These are phyloP conservation scores for Lumnitzera littorea DNA, from an alignment of 345 rosid genomes.

Conservation along the genomic window DNA sequence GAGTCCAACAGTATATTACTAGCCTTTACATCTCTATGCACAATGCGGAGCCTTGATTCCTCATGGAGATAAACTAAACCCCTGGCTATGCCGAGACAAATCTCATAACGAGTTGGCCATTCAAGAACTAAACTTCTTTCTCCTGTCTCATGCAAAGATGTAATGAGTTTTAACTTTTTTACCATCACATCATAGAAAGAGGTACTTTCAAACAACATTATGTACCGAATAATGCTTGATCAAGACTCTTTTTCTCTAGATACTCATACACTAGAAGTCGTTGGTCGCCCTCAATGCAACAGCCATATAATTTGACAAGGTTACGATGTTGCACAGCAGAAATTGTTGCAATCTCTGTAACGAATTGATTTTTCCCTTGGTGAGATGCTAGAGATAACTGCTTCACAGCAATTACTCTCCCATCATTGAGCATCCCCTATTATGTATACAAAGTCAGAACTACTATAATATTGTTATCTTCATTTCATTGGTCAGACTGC, in stretches of 20 bases:
- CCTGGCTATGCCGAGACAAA: conserved; percentile 50
- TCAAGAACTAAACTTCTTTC: conserved; percentile 25
- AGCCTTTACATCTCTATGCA: conserved; percentile 52
- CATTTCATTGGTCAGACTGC: neutral
- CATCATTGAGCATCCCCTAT: conserved; percentile 46
- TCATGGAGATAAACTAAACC: conserved; percentile 58
- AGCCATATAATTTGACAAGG: conserved; percentile 63
- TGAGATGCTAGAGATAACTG: conserved; percentile 50
- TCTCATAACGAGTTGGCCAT: conserved; percentile 33
- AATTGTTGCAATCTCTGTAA: conserved; percentile 68
- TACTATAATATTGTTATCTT: neutral
- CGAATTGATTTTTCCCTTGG: conserved; percentile 65
- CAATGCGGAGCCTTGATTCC: conserved; percentile 49
- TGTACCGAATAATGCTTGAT: conserved; percentile 58
- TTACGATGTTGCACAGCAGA: conserved; percentile 56
- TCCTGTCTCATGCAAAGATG: conserved; percentile 19
- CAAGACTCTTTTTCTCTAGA: conserved; percentile 59
- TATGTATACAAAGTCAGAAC: neutral
- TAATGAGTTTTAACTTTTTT: no score
- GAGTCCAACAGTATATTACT: conserved; percentile 46
- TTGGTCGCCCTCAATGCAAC: conserved; percentile 50
- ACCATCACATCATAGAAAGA: neutral
- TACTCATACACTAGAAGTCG: conserved; percentile 68
- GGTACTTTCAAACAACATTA: neutral
- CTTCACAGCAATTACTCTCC: conserved; percentile 65